Conservation (phyloP, 192 early-diverging fungal genomes). For the Coemansia sp. region DNA sequence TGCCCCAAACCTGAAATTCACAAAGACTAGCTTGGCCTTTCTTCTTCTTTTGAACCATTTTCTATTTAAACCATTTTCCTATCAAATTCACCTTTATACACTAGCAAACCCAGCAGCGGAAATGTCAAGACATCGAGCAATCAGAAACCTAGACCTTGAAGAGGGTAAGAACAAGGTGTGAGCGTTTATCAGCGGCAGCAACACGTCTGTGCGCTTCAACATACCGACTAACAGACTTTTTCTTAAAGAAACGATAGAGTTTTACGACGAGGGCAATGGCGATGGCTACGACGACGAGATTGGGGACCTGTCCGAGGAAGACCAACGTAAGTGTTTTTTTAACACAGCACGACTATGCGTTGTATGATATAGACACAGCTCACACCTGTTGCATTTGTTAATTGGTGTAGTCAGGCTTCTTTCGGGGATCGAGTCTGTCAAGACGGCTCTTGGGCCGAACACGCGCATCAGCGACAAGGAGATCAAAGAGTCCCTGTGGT, state of each 20-base stretch:
- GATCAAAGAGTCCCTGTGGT: slow-evolving; percentile 70
- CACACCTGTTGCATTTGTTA: neutral
- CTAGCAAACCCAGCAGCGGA: neutral
- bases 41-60: neutral
- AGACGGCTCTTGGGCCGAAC: slow-evolving; percentile 58
- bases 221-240: neutral
- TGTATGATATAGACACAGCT: neutral
- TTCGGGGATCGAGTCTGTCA: slow-evolving; percentile 60
- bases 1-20: too few relatives aligned
- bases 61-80: neutral
- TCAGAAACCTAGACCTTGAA: slow-evolving; percentile 47
- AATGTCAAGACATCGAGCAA: slow-evolving; percentile 53
- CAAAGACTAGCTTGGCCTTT: neutral
- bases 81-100: neutral
- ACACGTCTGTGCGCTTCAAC: neutral
- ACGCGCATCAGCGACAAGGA: slow-evolving; percentile 59
- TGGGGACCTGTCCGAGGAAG: slow-evolving; percentile 50
- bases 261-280: slow-evolving; percentile 44
- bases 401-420: slow-evolving; percentile 48
- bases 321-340: slow-evolving; percentile 20
- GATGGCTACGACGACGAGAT: slow-evolving; percentile 34
- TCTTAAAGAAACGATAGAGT: slow-evolving; percentile 19
- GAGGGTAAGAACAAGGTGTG: slow-evolving; percentile 28
- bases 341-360: too few relatives aligned
- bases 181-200: too few relatives aligned